Conservation (phyloP, 192 early-diverging fungal species). For the Mortierella hygrophila region DNA sequence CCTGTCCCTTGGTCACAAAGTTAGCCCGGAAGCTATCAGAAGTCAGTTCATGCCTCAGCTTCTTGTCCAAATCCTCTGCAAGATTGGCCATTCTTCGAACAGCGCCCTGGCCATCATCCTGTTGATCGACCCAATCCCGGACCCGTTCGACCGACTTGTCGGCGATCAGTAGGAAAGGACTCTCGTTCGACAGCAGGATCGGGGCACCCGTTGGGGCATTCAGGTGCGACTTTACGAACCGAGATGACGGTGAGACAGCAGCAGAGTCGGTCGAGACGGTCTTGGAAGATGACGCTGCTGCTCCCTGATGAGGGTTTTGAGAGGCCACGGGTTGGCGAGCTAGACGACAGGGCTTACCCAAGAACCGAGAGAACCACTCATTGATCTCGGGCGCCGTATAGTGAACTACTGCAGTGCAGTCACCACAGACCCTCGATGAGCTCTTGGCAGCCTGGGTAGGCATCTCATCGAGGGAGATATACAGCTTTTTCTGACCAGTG, state of each 20-base stretch:
- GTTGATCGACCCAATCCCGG: conserved; percentile 62
- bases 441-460: conserved; percentile 23
- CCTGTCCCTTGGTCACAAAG: conserved; percentile 66
- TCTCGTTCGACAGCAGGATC: conserved; percentile 78
- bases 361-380: conserved; percentile 61
- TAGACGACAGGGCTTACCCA: conserved; percentile 57
- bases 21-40: conserved; percentile 77
- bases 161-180: conserved; percentile 79
- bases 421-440: conserved; percentile 58
- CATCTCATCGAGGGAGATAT: conserved; percentile 48
- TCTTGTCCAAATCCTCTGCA: conserved; percentile 16
- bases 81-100: conserved; percentile 39
- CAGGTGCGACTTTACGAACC: conserved; percentile 57
- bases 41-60: conserved; percentile 41
- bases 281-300: background rate
- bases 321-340: conserved; percentile 51
- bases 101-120: conserved; percentile 38
- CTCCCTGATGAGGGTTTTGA: conserved; percentile 1
- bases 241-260: background rate
- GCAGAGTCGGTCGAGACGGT: background rate
- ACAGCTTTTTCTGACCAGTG: background rate
- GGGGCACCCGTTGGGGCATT: conserved; percentile 41
- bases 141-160: conserved; percentile 68
- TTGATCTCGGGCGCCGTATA: conserved; percentile 56
- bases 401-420: conserved; percentile 40